These are phyloP conservation scores for Nothophytophthora sp. DNA, from an alignment of 352 stramenopile genomes.

Conservation along the genomic window DNA sequence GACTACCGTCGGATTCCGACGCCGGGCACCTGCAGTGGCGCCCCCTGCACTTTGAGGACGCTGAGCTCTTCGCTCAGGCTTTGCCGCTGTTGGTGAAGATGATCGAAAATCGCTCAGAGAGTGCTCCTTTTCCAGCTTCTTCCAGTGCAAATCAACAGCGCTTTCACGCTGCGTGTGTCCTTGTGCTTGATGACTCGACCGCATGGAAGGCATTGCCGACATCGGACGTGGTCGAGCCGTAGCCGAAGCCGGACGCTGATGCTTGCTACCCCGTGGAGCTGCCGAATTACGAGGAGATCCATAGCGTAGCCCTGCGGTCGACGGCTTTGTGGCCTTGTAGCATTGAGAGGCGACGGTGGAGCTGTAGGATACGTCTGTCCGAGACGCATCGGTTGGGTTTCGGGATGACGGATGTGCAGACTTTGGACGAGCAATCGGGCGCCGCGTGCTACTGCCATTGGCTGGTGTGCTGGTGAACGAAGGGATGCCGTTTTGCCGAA, in stretches of 20 bases:
- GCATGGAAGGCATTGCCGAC: conserved; percentile 28
- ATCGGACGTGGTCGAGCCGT: conserved; percentile 24
- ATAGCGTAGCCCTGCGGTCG: conserved; percentile 39
- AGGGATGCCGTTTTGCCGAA: conserved; percentile 21
- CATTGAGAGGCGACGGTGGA: conserved; percentile 60
- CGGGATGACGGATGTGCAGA: conserved; percentile 38
- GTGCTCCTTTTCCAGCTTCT: conserved; percentile 37
- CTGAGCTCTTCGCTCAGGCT: conserved; percentile 10
- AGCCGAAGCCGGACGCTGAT: conserved; percentile 18
- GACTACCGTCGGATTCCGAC: background rate
- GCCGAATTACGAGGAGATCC: conserved; percentile 13
- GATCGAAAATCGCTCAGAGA: conserved; percentile 19
- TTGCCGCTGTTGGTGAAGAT: background rate
- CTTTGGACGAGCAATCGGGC: conserved; percentile 21
- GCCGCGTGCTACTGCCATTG: background rate
- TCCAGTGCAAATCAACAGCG: conserved; percentile 51
- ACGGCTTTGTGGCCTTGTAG: conserved; percentile 58
- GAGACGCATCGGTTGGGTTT: background rate
- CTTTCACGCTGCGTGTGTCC: background rate
- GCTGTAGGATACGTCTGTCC: conserved; percentile 53
- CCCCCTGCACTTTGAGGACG: conserved; percentile 45
- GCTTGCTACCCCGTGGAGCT: conserved; percentile 3
- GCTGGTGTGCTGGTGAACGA: conserved; percentile 1
- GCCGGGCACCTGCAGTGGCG: conserved; percentile 4
- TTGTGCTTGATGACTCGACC: conserved; percentile 1